Base-by-base conservation (phyloP, 2,329 filamentous ascomycete genomes). In the Didymella exigua region DNA sequence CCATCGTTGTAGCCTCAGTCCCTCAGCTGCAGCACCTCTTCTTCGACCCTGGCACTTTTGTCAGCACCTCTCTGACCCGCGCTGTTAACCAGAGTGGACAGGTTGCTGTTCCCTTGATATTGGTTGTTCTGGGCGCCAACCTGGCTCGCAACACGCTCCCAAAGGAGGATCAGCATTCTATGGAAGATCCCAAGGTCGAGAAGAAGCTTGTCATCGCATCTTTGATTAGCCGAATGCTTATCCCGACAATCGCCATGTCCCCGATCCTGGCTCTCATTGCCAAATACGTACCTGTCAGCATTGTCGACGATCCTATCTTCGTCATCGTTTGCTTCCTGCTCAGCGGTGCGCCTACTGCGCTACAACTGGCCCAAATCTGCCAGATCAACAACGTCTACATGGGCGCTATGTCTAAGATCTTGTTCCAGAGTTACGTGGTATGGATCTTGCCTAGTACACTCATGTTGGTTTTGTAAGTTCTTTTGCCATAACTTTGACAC, bases 341-440 rank as follows among this genome's bases (percentile, higher is more conserved):
- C 63, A 93, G 91, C 0, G 95, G 95, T 30, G 95, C 95, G 3
- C 95, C 95, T 5, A 96, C 89, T 60, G 95, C 95, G 23, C 81
- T 99, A 61, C 95, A 99, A 77, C 80, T 99, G 70, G 93, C 95
- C 6, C 95, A 99, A 78, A 99, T 99, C 58, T 99, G 95, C 78
- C 95, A 98, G 82, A 90, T 98, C 78, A 99, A 99, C 76, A 89
- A 89, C 60, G 95, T 99, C 9, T 99, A 91, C 75, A 93, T 98
- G 81, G 86, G 89, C 16, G 91, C 95, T 43, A 98, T 99, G 93
- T 90, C 90, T 59, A 90, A 86, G 74, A 83, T 99, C 52, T 78
- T 98, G 45, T 96, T 98, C 80, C 93, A 97, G 80, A 97, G 93
- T 78, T 96, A 96, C 72, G 91, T 99, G 56, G 88, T 97, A 60